A percentile compares a stretch with the other conserved stretches of the same genome.
Evolutionary conservation across 176 grass and related monocot genomes (phyloP).

Genomic region (Avena eriantha): DNA sequence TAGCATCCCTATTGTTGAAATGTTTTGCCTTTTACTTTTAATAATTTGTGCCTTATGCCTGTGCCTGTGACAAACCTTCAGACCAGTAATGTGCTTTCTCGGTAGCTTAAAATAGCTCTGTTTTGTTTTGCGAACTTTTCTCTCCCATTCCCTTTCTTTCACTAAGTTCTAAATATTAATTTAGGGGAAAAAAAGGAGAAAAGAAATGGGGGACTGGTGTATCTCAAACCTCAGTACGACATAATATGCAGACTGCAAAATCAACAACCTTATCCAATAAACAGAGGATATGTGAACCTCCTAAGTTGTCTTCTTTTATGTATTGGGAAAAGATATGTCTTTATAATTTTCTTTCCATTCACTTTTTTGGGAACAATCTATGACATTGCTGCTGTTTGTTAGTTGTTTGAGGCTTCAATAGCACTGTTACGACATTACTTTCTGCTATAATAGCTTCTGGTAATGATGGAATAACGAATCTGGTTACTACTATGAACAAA

Average conservation of each 20-base stretch:
- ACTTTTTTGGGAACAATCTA: not conserved
- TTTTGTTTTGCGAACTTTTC: not conserved
- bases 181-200: not conserved
- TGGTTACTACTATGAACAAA: not conserved
- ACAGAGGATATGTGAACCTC: not conserved
- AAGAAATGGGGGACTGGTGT: not conserved
- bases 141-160: not conserved
- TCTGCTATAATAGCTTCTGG: not conserved
- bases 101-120: not conserved
- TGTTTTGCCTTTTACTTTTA: not conserved
- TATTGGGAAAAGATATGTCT: not conserved
- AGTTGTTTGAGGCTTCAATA: not conserved
- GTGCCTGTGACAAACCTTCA: not conserved
- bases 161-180: not conserved
- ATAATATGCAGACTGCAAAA: constrained; percentile 4
- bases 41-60: not conserved
- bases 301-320: not conserved
- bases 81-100: not conserved
- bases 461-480: not conserved
- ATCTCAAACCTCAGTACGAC: not conserved
- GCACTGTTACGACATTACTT: not conserved
- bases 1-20: not conserved
- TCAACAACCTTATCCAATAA: not conserved
- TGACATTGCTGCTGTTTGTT: not conserved
- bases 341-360: not conserved